Base-by-base conservation (phyloP, 164 flowering plant genomes). In the Nelumbo lutea region DNA sequence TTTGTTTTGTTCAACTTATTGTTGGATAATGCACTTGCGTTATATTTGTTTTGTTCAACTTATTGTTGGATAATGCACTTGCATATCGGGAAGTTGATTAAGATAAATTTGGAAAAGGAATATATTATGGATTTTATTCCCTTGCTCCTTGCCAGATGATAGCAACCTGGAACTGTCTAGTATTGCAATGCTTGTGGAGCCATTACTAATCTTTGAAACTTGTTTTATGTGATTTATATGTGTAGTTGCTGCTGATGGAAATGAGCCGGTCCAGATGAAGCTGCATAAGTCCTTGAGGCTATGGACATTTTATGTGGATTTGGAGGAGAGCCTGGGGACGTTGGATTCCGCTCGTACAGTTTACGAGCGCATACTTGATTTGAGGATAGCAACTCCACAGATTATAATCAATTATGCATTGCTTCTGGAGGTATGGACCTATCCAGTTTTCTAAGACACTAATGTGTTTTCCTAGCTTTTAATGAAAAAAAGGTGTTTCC, bases 181-280 rank as follows among this genome's bases (percentile, higher is more conserved):
- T 27, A 27, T 27, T 27, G 27, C 27, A 9, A 38, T 51, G 15
- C 47, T 48, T 45, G 1, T 67, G 41, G 65, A 46, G 50, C 43
- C 3, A 57, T 63, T 8, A 8, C 59, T 70, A 15, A 70, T 11
- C 6, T 47, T 61, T 11, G 1, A 47, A 8, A 4, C 9, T 61
- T 69, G 45, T 61, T 63, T 0, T 67, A 39, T 62, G 46, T 79
- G 67, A n/a, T 61, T 27, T 43, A 42, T 42, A 6, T 11, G 14
- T 71, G 68, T 88, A 94, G 98, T 95, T 79, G 96, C 96, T 82
- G 93, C 94, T 77, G 97, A 89, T 85, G 97, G 97, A 9, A 80
- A 85, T 73, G 92, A 85, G 73, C 98, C 98, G 1, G 97, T 92
- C 51, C 98, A 95, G 83, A 95, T 95, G 81, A 95, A 86, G 81